Base-by-base conservation (phyloP, 2,329 filamentous ascomycete species). In the Magnaporthiopsis rhizophila region DNA sequence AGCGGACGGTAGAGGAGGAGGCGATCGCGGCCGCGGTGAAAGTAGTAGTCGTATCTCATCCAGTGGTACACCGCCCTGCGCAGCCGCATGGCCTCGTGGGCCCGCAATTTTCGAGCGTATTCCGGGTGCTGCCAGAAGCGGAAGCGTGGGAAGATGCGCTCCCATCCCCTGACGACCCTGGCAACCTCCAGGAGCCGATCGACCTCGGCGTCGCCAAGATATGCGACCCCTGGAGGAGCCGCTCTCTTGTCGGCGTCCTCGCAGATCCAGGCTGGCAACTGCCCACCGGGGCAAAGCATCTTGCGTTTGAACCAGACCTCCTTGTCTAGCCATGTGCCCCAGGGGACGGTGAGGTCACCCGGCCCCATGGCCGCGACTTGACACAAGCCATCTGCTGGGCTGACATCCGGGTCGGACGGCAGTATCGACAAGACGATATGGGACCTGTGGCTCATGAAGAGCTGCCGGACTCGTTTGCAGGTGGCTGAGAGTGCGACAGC, bases 1-100 rank as follows among this genome's bases (percentile, higher is more conserved):
- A 66, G 69, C 59, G 58, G 32, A 74, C 71, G 12, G 73, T 76
- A 18, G 28, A 4, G 30, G 30, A 30, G 30, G 30, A 30, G 30
- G 30, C 30, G 26, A 26, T 26, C 30, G 30, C 45, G 26, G 38
- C 78, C 77, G 13, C 78, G 78, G 60, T 85, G 82, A 65, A 84
- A 84, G 66, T 82, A 80, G 45, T 77, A 76, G 8, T 80, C 76
- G 66, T 81, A 85, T 4, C 83, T 74, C 81, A 82, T 84, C 82
- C 82, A 86, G 38, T 76, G 73, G 62, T 82, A 83, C 36, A 85
- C 71, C 0, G 80, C 82, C 66, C 77, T 76, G 6, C 83, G 78
- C 62, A 84, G 75, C 61, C 81, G 77, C n/a, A 71, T 67, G 34
- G 74, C 74, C 68, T 86, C 83, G 32, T 75, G 71, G 0, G 70